Evolutionary conservation across 2,329 filamentous ascomycete genomes (phyloP).

Genomic region (Xylaria sp.): DNA sequence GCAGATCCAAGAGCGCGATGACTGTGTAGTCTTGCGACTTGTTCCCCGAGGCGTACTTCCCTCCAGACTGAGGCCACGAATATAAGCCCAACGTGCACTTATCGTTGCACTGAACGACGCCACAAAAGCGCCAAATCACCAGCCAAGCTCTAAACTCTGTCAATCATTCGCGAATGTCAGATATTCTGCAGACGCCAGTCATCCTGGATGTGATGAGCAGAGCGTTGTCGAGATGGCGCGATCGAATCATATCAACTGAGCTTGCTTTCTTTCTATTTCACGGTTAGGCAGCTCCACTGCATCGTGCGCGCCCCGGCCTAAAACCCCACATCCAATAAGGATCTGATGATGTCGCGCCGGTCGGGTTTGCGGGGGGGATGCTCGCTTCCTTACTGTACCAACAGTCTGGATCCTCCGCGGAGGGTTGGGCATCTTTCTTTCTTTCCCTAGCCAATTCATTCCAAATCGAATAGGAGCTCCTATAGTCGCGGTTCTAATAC

Average conservation of each 20-base stretch:
- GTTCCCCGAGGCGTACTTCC: neutral
- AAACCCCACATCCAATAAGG: slow-evolving; percentile 11
- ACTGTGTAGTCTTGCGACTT: neutral
- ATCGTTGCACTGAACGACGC: neutral
- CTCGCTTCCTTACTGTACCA: slow-evolving; percentile 1
- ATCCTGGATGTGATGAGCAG: slow-evolving; percentile 5
- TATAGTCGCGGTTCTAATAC: neutral
- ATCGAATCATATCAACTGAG: slow-evolving; percentile 4
- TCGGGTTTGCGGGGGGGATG: slow-evolving; percentile 17
- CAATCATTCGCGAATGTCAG: neutral
- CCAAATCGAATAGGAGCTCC: neutral
- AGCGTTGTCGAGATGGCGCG: neutral
- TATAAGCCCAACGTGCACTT: neutral
- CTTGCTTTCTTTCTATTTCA: neutral
- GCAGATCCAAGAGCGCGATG: neutral
- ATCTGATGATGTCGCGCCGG: slow-evolving; percentile 1
- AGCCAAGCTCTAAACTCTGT: neutral
- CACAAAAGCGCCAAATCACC: neutral
- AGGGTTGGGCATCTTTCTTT: slow-evolving; percentile 4
- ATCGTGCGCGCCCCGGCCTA: neutral
- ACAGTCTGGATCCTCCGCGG: slow-evolving; percentile 12
- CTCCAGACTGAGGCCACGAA: neutral
- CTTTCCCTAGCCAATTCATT: neutral
- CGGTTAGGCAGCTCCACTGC: slow-evolving; percentile 4
- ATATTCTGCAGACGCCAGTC: neutral